Evolutionary conservation across 192 early-diverging fungal genomes (phyloP), one percentile per base, ranked within the genome.

Genomic region (Lobosporangium transversale): DNA sequence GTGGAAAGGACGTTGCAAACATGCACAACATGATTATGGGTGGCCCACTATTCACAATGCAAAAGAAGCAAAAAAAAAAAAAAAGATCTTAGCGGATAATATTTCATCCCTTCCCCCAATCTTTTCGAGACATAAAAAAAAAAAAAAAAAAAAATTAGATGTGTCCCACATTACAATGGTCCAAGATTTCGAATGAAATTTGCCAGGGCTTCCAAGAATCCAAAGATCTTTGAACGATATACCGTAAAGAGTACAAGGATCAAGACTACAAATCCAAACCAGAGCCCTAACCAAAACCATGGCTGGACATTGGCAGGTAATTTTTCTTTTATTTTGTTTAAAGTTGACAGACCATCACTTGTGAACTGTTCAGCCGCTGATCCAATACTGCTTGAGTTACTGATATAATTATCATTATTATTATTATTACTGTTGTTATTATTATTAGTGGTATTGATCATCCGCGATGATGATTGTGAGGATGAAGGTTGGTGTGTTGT

Each of bases 1-100:
- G 89, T 29, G 91, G 91, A 54, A 93, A 91, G 14, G 87, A 88
- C 6, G 88, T 85, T 1, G 84, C 49, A 61, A 89, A 89, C 30
- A 89, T 68, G 26, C 86, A 66, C 14, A 70, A 21, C 32, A 80
- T 76, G 35, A 90, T 80, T 27, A 90, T 62, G 5, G 61, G 32
- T 48, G 80, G 79, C 14, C 86, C 86, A 27, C 84, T 85, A 57
- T 18, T 30, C 9, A 23, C 20, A 20, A 31, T 11, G 2, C 24
- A 1, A 0, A 12, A 8, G 3, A 43, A 17, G 8, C 36, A 14
- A 58, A 17, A 40, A 40, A 7, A 40, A 40, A 40, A 40, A 40
- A 40, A 14, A 17, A 40, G 37, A 10, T 14, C 17, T 29, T 45
- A 11, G 45, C 23, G 48, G 12, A 24, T 35, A 24, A 32, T 26